Evolutionary conservation across 176 grass and related monocot species (phyloP).

Genomic region (Otatea glauca): DNA sequence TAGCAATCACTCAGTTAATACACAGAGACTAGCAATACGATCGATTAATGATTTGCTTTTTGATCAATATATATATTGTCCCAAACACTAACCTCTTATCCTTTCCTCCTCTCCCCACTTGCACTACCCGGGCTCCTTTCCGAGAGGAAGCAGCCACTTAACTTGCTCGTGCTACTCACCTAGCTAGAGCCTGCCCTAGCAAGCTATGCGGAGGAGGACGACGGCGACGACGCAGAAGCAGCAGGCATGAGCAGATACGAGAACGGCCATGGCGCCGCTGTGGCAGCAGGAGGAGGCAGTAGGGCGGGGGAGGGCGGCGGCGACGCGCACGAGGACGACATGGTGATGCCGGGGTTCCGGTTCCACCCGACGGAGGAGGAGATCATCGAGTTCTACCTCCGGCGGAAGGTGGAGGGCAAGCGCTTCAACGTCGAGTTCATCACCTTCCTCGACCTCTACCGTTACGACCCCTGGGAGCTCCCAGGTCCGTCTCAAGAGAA

Average conservation of each 20-base stretch:
- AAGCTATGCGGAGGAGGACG: constrained; percentile 32
- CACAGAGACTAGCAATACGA: neutral
- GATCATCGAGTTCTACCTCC: constrained; percentile 98
- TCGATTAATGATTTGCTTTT: neutral
- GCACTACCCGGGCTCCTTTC: constrained; percentile 24
- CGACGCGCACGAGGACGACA: constrained; percentile 75
- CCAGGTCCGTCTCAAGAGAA: constrained; percentile 54
- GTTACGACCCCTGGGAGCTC: constrained; percentile 97
- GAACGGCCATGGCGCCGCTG: constrained; percentile 31
- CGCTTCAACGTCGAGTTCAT: constrained; percentile 98
- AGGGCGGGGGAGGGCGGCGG: constrained; percentile 34
- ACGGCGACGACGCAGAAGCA: neutral
- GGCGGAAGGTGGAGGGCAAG: constrained; percentile 93
- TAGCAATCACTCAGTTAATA: constrained; percentile 23
- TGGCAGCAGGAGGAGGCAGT: neutral
- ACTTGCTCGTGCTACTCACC: constrained; percentile 43
- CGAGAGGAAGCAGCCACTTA: constrained; percentile 43
- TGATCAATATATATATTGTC: constrained; percentile 45
- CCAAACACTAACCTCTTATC: constrained; percentile 50
- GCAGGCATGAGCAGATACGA: constrained; percentile 46
- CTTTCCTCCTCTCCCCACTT: constrained; percentile 45
- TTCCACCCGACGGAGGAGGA: constrained; percentile 99
- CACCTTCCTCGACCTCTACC: constrained; percentile 93
- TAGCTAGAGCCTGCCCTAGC: constrained; percentile 40
- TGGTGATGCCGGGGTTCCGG: constrained; percentile 94